These are phyloP conservation scores for Hanseniaspora meyeri DNA, from an alignment of 805 yeast species.

Conservation along the genomic window DNA sequence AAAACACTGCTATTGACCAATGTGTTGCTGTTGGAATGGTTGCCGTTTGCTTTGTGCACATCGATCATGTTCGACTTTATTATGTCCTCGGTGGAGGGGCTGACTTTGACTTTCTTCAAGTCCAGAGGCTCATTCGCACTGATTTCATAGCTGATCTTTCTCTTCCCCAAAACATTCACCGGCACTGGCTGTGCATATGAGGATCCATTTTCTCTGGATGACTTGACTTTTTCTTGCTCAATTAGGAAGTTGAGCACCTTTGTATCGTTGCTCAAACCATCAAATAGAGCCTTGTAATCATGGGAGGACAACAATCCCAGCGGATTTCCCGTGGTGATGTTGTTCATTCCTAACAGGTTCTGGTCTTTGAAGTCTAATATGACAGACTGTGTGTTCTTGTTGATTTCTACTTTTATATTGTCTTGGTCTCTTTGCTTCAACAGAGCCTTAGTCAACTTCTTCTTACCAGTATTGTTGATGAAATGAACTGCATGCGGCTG, in stretches of 20 bases:
- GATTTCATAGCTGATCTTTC: constrained; percentile 1
- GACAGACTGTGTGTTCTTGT: background rate
- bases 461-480: constrained; percentile 27
- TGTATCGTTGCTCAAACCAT: constrained; percentile 2
- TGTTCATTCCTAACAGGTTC: constrained; percentile 7
- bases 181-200: constrained; percentile 7
- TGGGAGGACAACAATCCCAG: constrained; percentile 1
- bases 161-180: background rate
- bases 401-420: constrained; percentile 3
- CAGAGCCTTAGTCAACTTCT: constrained; percentile 23
- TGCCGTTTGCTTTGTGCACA: background rate
- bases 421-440: constrained; percentile 27
- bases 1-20: background rate
- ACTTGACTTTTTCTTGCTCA: background rate
- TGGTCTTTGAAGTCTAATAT: constrained; percentile 8
- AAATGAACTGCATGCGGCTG: constrained; percentile 23
- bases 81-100: constrained; percentile 1
- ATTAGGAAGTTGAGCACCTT: constrained; percentile 3
- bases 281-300: constrained; percentile 6
- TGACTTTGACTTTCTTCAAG: background rate
- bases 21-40: background rate
- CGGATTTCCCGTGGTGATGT: constrained; percentile 11
- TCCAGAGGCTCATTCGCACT: background rate
- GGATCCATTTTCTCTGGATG: background rate
- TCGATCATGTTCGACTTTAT: background rate